Percentiles rank a stretch among this genome's conserved stretches.
Conservation (phyloP, 2,329 filamentous ascomycete genomes). For the Dothiorella sarmentorum region DNA sequence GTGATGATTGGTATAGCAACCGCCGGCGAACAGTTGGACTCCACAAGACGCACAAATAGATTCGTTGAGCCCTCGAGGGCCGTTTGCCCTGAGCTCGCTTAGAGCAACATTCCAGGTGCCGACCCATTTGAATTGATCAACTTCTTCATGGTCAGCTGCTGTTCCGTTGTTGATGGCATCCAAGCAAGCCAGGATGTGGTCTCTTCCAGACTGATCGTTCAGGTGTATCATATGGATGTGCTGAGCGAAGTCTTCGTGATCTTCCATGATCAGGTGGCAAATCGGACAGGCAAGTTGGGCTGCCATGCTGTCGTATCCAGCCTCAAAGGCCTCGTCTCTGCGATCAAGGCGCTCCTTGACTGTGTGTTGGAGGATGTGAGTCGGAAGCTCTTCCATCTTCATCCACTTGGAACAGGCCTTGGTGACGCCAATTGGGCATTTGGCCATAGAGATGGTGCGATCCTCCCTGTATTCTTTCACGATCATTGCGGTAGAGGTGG, state of each 20-base stretch:
- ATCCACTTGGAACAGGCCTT: background rate
- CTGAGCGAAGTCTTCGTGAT: background rate
- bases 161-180: background rate
- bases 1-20: background rate
- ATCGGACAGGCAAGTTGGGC: background rate
- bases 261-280: background rate
- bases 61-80: background rate
- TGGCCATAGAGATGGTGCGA: background rate
- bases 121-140: background rate
- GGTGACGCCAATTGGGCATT: background rate
- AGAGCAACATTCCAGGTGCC: background rate
- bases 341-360: background rate
- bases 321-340: background rate
- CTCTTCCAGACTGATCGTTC: background rate
- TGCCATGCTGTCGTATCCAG: background rate
- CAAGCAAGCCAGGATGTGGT: background rate
- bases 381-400: background rate
- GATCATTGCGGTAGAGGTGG: background rate
- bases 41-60: background rate
- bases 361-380: background rate
- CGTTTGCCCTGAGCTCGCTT: background rate
- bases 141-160: background rate
- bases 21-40: background rate
- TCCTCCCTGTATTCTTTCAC: background rate
- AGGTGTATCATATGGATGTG: background rate